Percentiles rank a stretch among this genome's conserved stretches.
Conservation (phyloP, 441 rosid species). For the Brassica balearica region DNA sequence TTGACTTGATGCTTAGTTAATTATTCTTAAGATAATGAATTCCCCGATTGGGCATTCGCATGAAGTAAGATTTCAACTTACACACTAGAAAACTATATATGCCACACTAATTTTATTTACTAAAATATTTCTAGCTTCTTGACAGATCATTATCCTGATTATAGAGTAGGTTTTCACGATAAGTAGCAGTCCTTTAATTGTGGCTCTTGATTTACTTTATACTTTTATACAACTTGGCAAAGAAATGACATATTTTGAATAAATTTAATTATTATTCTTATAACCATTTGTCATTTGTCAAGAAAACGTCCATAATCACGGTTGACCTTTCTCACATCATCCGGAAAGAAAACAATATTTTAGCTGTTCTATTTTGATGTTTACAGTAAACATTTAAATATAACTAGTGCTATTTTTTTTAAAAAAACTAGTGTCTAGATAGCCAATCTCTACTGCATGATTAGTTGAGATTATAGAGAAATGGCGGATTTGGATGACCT, state of each 20-base stretch:
- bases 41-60: conserved; percentile 25
- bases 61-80: conserved; percentile 35
- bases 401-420: conserved; percentile 23
- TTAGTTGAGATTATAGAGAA: conserved; percentile 12
- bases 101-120: neutral
- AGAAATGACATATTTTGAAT: conserved; percentile 7
- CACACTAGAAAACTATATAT: conserved; percentile 22
- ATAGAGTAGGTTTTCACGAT: conserved; percentile 14
- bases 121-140: neutral
- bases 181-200: conserved; percentile 33
- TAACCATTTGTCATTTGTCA: conserved; percentile 29
- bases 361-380: neutral
- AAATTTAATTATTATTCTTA: conserved; percentile 11
- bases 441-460: conserved; percentile 20
- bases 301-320: conserved; percentile 14
- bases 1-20: conserved; percentile 7
- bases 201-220: neutral
- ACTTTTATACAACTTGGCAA: conserved; percentile 32
- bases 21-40: neutral
- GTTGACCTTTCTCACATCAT: conserved; percentile 42
- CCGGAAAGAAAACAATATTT: conserved; percentile 5
- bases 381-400: conserved; percentile 20
- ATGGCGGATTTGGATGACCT: neutral
- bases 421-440: conserved; percentile 19
- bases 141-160: conserved; percentile 34